Evolutionary conservation across 148 eudicot species (phyloP), one percentile per base, ranked within the genome.

Genomic region (Rhododendron henanense): DNA sequence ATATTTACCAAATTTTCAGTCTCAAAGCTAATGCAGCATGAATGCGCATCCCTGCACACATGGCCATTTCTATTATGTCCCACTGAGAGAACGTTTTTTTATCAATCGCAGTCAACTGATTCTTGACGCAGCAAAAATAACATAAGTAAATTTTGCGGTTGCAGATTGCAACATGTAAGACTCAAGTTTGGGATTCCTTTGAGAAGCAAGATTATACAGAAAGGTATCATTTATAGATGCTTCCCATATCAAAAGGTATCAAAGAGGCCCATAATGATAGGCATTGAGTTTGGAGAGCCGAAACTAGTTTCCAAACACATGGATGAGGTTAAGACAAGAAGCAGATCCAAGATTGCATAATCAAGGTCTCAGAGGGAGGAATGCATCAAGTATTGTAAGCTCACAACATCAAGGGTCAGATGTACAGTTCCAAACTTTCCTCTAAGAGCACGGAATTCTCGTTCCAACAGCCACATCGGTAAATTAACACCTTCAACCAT

Each of bases 361-460:
- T 81, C 45, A 81, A 53, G 45, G 83, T 57, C 33, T 33, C 69
- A 33, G 69, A 35, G 14, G 69, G 83, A 55, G 25, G 47, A 81
- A 31, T 1, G 15, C 47, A 53, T 18, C 45, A 81, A 33, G 65
- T 28, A 28, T 55, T 11, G 21, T 57, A 55, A 53, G 83, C 67
- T 53, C 45, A 81, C 35, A 23, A 31, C 44, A 81, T 53, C 82
- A 51, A 47, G 82, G 61, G 41, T 81, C 28, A 81, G 65, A 81
- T 53, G 44, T 53, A 13, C 67, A 18, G 82, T 33, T 81, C 37
- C 83, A 81, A 81, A 51, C 44, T 81, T 80, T 11, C 81, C 35
- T 47, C 57, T 39, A 10, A 45, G 21, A 79, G 13, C n/a, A 47
- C 3, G 5, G 18, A 47, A 48, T 44, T 48, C n/a, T 80, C 6